Evolutionary conservation across 345 rosid genomes (phyloP), one percentile per base, ranked within the genome.

Genomic region (Rhizophora mangle): DNA sequence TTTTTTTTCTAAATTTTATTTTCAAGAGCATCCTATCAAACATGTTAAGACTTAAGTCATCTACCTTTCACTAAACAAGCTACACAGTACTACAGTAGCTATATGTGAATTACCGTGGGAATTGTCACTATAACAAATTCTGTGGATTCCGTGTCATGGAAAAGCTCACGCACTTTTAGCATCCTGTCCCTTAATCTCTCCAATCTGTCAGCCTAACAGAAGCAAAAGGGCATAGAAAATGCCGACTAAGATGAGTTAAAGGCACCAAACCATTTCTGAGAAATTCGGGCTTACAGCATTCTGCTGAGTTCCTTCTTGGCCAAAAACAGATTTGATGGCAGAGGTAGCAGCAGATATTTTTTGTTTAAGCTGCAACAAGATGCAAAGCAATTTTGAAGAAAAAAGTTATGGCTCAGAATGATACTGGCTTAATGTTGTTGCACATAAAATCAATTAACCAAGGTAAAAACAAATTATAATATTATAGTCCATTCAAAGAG

Each of bases 101-200:
- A 27, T 31, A 20, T 5, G 11, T 1, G 19, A 56, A 72, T 76
- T 88, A 95, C 97, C 82, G 96, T 86, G 30, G 99, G 99, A 70
- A 92, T 95, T 67, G 99, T 95, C 36, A 95, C 96, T 66, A 95
- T 90, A 68, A 95, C 92, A 58, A 95, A 95, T 68, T 95, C 97
- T 9, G 99, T 95, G 36, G 99, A 85, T 62, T 95, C 91, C 6
- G 85, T 77, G 81, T 92, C 91, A 64, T 89, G 96, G 31, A 95
- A 95, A 71, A 95, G 99, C 63, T 95, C 99, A 5, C 96, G 85
- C 68, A 95, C 99, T 92, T 95, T 92, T 67, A 95, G 71, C 99
- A 95, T 95, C 80, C 96, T 92, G 62, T 95, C 96, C 83, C 99
- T 85, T 30, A 95, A 80, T 32, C 58, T 64, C 87, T 95, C 96